Evolutionary conservation across 2,329 filamentous ascomycete genomes (phyloP), one percentile per base, ranked within the genome.

Genomic region (Pezicula neosporulosa): DNA sequence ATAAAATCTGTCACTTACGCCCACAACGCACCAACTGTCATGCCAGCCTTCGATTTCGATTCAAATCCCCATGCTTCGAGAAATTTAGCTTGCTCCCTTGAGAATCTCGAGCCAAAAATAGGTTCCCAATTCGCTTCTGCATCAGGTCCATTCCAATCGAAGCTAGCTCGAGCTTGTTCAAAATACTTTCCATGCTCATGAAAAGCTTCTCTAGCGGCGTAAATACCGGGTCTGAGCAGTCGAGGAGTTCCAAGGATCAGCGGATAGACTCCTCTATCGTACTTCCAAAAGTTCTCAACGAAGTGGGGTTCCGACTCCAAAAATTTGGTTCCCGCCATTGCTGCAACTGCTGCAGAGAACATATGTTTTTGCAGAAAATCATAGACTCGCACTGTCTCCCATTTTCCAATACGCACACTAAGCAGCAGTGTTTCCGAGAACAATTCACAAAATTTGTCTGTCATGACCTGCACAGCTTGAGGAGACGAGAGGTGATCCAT

Each of bases 61-160:
- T 53, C 48, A 48, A 65, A 60, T 0, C 55, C 58, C 1, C 18
- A 33, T 0, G 59, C 55, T 4, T 56, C 50, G 3, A 60, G 44
- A 57, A 61, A 65, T 21, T 52, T 59, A 1, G 54, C 47, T 2
- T 55, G 45, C 42, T 59, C 49, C 3, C 65, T 59, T 15, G 48
- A 49, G 19, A 62, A 54, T 3, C 56, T 54, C 2, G 59, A 56
- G 2, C 67, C 67, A 10, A 63, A 63, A 15, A 54, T 46, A 1
- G 62, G 60, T n/a, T 70, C 66, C 63, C 64, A 69, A 7, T 57
- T 48, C 0, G 49, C 38, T 12, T 63, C 58, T 1, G 47, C 50
- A 2, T 52, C 50, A 1, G 24, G 27, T 4, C 48, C 53, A 0
- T 58, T 42, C 55, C 55, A 59, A 46, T 63, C 56, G 35, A 60